These are phyloP conservation scores for Candida vaughaniae DNA, from an alignment of 805 yeast genomes.

Conservation along the genomic window DNA sequence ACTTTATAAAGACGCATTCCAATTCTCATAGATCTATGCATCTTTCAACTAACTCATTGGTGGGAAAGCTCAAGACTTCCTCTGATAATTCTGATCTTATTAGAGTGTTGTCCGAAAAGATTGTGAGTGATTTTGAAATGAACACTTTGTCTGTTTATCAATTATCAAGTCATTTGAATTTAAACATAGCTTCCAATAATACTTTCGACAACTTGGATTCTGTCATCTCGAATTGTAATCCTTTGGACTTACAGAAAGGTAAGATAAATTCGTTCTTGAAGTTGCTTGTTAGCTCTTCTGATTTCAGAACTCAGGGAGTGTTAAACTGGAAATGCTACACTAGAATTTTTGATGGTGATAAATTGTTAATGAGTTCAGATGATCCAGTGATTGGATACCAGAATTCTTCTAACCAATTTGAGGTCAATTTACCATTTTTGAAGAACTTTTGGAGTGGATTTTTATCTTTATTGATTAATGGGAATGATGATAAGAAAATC, in stretches of 20 bases:
- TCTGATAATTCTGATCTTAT: conserved; percentile 1
- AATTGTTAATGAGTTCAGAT: conserved; percentile 20
- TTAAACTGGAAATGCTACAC: conserved; percentile 28
- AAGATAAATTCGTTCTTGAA: conserved; percentile 24
- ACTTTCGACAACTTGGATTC: conserved; percentile 12
- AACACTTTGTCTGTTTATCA: conserved; percentile 19
- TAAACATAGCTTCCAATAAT: conserved; percentile 8
- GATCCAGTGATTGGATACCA: conserved; percentile 35
- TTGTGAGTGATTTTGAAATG: conserved; percentile 8
- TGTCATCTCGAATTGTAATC: conserved; percentile 12
- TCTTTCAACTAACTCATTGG: conserved; percentile 2
- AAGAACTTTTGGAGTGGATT: conserved; percentile 40
- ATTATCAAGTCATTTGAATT: conserved; percentile 18
- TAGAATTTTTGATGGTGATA: conserved; percentile 22
- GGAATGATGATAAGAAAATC: conserved; percentile 18
- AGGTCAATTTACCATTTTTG: conserved; percentile 36
- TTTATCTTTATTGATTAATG: conserved; percentile 33
- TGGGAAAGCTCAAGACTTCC: conserved; percentile 6
- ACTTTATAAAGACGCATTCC: conserved; percentile 7
- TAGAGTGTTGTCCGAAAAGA: neutral
- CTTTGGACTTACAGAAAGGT: conserved; percentile 21
- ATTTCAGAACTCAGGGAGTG: neutral
- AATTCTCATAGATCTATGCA: neutral
- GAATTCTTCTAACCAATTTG: conserved; percentile 16
- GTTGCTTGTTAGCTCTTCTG: conserved; percentile 14